phyloP scores from a whole-genome alignment of 495 filamentous ascomycete genomes.

The Penicillium robsamsonii region DNA sequence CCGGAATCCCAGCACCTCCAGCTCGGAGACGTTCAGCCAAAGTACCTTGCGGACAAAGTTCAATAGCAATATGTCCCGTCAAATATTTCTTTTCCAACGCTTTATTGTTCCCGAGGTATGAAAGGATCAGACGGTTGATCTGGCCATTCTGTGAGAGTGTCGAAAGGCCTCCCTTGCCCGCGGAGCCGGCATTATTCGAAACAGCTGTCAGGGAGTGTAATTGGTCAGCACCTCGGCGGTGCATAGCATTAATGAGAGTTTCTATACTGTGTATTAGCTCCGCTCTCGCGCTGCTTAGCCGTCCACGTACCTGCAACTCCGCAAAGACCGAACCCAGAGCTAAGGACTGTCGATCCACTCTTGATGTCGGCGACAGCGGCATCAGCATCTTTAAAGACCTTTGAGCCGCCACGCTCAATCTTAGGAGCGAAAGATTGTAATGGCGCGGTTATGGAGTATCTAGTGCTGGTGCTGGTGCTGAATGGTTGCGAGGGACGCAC shows the following conservation, averaged over 20 bases:
- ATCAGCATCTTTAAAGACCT: conserved; percentile 70
- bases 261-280: conserved; percentile 37
- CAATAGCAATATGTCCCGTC: conserved; percentile 76
- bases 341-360: conserved; percentile 68
- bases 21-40: conserved; percentile 81
- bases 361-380: conserved; percentile 73
- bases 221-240: conserved; percentile 60
- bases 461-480: conserved; percentile 7
- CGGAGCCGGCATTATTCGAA: conserved; percentile 87
- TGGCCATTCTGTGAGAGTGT: conserved; percentile 74
- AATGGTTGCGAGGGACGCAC: conserved; percentile 15
- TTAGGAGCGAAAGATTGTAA: conserved; percentile 25
- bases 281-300: neutral
- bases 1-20: conserved; percentile 83
- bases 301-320: conserved; percentile 62
- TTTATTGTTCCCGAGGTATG: conserved; percentile 88
- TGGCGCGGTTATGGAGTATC: conserved; percentile 28
- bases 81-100: conserved; percentile 82
- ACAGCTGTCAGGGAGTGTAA: conserved; percentile 78
- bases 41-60: conserved; percentile 87
- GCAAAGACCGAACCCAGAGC: conserved; percentile 84
- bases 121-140: conserved; percentile 79
- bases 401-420: conserved; percentile 46
- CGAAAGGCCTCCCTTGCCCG: conserved; percentile 71
- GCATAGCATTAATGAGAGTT: conserved; percentile 76